Evolutionary conservation across 2,329 filamentous ascomycete genomes (phyloP), one percentile per base, ranked within the genome.

Genomic region (Sporothrix pallida): DNA sequence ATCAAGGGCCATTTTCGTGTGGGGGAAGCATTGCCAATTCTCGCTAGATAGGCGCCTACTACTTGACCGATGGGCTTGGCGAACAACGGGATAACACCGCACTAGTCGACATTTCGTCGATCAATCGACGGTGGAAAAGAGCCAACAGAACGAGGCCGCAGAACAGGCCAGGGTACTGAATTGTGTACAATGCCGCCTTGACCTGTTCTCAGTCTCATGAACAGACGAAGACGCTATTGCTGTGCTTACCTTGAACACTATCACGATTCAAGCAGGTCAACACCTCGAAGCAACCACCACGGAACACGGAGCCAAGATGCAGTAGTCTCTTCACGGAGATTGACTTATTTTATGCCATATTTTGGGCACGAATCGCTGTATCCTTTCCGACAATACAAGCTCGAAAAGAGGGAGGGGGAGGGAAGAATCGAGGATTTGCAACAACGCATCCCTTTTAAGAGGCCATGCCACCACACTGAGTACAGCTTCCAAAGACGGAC

Each of bases 11-110:
- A 37, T n/a, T 54, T 37, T 23, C n/a, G 31, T 56, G 67, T 67
- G 62, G 62, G n/a, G 67, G 67, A 56, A 37, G n/a, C 46, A 56
- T 52, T 8, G 67, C 48, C 50, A 44, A 70, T 56, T 23, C n/a
- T 37, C 26, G 50, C 26, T 70, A 68, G 20, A 23, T 8, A 12
- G 62, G 12, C 42, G 20, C 46, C 26, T 46, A 26, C 23, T 67
- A 44, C 62, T 67, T 48, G 46, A 46, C 62, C 42, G 65, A 68
- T 50, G 46, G 46, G 46, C n/a, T 46, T 52, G 20, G 65, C 23
- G 15, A 70, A 26, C 12, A 56, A 56, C 67, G 67, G 67, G 67
- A 42, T 10, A 42, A 26, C 31, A 70, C 4, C 26, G 56, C 50
- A 56, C 67, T 42, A 70, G 50, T 31, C 48, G 48, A n/a, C 20